Evolutionary conservation across 345 rosid species (phyloP).

Genomic region (Toxicodendron radicans): DNA sequence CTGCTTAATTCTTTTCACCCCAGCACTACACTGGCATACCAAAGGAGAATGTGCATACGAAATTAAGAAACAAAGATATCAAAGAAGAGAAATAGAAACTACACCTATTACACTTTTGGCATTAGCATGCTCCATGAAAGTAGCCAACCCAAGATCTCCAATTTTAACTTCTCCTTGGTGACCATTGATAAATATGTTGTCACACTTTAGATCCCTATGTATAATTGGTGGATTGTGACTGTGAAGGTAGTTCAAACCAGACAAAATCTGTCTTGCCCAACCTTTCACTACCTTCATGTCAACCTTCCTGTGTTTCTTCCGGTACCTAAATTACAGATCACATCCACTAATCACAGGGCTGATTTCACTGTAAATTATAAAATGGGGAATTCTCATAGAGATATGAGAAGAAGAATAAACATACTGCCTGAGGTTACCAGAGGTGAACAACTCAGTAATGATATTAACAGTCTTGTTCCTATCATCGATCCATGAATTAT

Average conservation of each 20-base stretch:
- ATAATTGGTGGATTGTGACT: conserved; percentile 80
- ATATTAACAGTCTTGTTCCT: conserved; percentile 87
- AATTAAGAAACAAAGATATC: conserved; percentile 15
- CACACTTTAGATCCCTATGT: conserved; percentile 94
- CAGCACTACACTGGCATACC: neutral
- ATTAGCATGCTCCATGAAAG: conserved; percentile 82
- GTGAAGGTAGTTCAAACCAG: conserved; percentile 80
- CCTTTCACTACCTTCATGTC: conserved; percentile 82
- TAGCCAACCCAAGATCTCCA: conserved; percentile 96
- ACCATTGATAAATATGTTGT: conserved; percentile 92
- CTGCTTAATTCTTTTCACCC: neutral
- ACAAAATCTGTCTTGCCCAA: conserved; percentile 91
- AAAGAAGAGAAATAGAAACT: conserved; percentile 15
- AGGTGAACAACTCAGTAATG: conserved; percentile 89
- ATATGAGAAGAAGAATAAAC: conserved; percentile 33
- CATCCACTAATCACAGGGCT: conserved; percentile 27
- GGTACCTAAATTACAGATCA: conserved; percentile 57
- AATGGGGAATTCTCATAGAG: conserved; percentile 6
- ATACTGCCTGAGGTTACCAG: conserved; percentile 91
- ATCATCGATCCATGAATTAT: conserved; percentile 93
- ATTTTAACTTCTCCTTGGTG: conserved; percentile 96
- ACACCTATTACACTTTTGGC: conserved; percentile 96
- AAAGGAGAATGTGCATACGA: neutral
- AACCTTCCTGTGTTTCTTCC: conserved; percentile 85
- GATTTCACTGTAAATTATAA: conserved; percentile 21